Evolutionary conservation across 176 grass and related monocot species (phyloP).

Genomic region (Guadua angustifolia): DNA sequence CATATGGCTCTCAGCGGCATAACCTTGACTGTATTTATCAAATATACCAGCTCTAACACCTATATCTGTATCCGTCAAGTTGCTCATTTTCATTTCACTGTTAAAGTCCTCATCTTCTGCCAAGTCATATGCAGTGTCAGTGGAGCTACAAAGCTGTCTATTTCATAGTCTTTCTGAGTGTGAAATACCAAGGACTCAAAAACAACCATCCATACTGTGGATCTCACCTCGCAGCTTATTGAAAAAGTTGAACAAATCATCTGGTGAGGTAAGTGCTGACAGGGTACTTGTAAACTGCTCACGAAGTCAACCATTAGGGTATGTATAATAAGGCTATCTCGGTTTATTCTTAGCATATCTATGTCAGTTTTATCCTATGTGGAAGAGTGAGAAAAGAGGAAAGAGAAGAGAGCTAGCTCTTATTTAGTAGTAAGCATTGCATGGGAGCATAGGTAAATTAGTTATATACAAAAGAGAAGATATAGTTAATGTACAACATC

Average conservation of each 20-base stretch:
- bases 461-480: too few species aligned
- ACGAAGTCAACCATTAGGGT: conserved; percentile 67
- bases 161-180: background rate
- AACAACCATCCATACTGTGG: background rate
- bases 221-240: conserved; percentile 74
- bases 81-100: conserved; percentile 51
- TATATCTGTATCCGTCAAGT: conserved; percentile 59
- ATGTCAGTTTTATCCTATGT: too few species aligned
- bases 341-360: too few species aligned
- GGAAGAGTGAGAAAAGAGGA: too few species aligned
- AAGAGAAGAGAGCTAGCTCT: too few species aligned
- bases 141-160: conserved; percentile 47
- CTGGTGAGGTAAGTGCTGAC: conserved; percentile 60
- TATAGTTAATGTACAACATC: too few species aligned
- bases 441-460: too few species aligned
- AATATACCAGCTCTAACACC: conserved; percentile 53
- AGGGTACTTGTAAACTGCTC: conserved; percentile 63
- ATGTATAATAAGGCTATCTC: too few species aligned
- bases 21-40: conserved; percentile 56
- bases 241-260: conserved; percentile 91
- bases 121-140: conserved; percentile 55
- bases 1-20: conserved; percentile 49
- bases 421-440: too few species aligned
- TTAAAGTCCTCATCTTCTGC: conserved; percentile 68
- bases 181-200: background rate